A percentile compares a stretch with the other conserved stretches of the same genome.
These are phyloP conservation scores for Colletotrichum musae DNA, from an alignment of 2,329 filamentous ascomycete species.

Conservation along the genomic window DNA sequence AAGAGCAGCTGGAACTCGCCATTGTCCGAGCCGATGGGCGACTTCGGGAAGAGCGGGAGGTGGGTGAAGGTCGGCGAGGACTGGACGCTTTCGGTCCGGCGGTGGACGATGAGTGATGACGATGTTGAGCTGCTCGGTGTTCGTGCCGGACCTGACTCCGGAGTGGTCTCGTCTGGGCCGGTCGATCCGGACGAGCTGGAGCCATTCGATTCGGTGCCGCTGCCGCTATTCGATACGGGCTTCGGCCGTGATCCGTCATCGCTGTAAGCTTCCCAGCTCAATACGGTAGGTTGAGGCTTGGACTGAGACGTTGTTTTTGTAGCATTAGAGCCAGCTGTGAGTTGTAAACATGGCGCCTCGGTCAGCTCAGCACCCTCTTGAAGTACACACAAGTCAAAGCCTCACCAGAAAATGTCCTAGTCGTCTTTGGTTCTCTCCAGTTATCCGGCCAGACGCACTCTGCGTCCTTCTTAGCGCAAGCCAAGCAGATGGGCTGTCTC, in stretches of 20 bases:
- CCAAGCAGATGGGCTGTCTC: neutral
- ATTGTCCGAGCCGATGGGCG: neutral
- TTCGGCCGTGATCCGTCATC: neutral
- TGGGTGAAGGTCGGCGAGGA: neutral
- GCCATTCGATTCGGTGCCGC: too few relatives aligned
- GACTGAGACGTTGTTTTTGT: neutral
- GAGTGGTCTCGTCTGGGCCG: too few relatives aligned
- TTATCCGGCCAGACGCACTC: constrained; percentile 19
- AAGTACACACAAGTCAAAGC: neutral
- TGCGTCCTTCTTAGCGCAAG: neutral
- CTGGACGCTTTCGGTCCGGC: too few relatives aligned
- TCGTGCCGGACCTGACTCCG: neutral
- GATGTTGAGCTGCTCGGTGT: neutral
- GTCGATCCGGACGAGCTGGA: neutral
- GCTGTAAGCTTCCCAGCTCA: neutral
- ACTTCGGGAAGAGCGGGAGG: neutral
- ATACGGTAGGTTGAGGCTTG: neutral
- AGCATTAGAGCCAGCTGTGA: neutral
- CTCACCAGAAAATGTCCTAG: constrained; percentile 1
- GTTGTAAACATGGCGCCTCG: neutral
- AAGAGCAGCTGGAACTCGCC: constrained; percentile 5
- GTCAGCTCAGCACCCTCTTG: neutral
- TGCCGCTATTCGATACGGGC: too few relatives aligned
- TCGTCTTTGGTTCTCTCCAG: constrained; percentile 5
- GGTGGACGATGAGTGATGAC: neutral